Percentiles rank a stretch among this genome's conserved stretches.
Conservation (phyloP, 768 basidiomycete species). For the Termitomyces sp. region DNA sequence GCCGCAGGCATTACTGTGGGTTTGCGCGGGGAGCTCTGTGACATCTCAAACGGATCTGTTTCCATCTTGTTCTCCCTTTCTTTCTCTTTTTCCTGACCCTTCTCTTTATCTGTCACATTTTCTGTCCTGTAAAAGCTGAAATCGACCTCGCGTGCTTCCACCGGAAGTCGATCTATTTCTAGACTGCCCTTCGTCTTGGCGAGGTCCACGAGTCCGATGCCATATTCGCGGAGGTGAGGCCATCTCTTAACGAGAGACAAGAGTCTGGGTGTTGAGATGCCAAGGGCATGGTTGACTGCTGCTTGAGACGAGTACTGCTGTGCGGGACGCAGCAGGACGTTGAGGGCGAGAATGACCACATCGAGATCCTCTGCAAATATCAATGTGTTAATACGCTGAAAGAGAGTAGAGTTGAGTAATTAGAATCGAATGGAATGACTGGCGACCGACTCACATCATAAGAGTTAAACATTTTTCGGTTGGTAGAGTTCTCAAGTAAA, state of each 20-base stretch:
- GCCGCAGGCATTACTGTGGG: slow-evolving; percentile 23
- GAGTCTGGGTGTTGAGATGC: slow-evolving; percentile 74
- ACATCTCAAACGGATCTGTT: slow-evolving; percentile 33
- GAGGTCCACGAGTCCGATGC: slow-evolving; percentile 70
- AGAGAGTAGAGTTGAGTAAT: slow-evolving; percentile 1
- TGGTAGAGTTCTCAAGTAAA: slow-evolving; percentile 95
- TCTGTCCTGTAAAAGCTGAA: slow-evolving; percentile 78
- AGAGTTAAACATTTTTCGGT: slow-evolving; percentile 91
- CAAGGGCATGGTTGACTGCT: slow-evolving; percentile 76
- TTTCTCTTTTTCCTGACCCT: slow-evolving; percentile 34
- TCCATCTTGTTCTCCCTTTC: slow-evolving; percentile 45
- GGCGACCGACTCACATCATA: slow-evolving; percentile 79
- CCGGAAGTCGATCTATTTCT: slow-evolving; percentile 57
- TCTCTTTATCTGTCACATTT: slow-evolving; percentile 16
- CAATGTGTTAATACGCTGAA: slow-evolving; percentile 83
- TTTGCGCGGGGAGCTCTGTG: slow-evolving; percentile 46
- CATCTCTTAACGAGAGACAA: slow-evolving; percentile 81
- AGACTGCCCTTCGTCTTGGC: slow-evolving; percentile 46
- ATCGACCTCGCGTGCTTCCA: slow-evolving; percentile 72
- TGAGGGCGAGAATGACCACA: slow-evolving; percentile 75
- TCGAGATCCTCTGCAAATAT: slow-evolving; percentile 87
- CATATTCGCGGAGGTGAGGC: slow-evolving; percentile 77
- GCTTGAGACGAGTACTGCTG: slow-evolving; percentile 93
- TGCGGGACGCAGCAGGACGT: slow-evolving; percentile 84
- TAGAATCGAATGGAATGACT: slow-evolving; percentile 5